phyloP scores from a whole-genome alignment of 345 rosid species.

The Reutealis trisperma region DNA sequence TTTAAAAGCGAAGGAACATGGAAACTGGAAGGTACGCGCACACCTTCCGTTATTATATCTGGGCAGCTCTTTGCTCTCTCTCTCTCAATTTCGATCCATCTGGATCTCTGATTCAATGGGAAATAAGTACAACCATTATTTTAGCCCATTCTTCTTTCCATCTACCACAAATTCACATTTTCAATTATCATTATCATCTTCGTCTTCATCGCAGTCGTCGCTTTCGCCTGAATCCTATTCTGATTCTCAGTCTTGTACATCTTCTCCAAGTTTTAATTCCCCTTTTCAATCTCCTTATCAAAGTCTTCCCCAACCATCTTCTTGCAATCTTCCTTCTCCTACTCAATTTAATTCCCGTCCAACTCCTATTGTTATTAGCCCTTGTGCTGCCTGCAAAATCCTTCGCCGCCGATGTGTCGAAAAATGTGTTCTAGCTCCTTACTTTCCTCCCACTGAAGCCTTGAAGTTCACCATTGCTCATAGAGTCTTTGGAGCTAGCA shows the following conservation, averaged over 20 bases:
- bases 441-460: slow-evolving; percentile 71
- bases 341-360: slow-evolving; percentile 21
- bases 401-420: slow-evolving; percentile 68
- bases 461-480: slow-evolving; percentile 71
- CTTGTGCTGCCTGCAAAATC: slow-evolving; percentile 78
- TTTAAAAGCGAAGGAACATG: no score
- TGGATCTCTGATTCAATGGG: neutral
- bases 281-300: neutral
- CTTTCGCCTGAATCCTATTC: no score
- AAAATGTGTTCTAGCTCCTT: slow-evolving; percentile 69
- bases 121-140: neutral
- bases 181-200: neutral
- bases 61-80: no score
- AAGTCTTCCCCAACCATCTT: slow-evolving; percentile 1
- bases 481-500: slow-evolving; percentile 65
- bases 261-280: neutral
- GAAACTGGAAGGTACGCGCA: no score
- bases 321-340: slow-evolving; percentile 6
- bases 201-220: no score
- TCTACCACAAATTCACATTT: neutral
- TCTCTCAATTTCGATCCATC: no score
- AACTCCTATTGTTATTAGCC: slow-evolving; percentile 46
- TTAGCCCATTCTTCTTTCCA: neutral
- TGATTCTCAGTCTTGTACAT: neutral
- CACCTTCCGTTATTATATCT: no score